Evolutionary conservation across 805 yeast species (phyloP), one percentile per base, ranked within the genome.

Genomic region (Wickerhamiella shivajii): DNA sequence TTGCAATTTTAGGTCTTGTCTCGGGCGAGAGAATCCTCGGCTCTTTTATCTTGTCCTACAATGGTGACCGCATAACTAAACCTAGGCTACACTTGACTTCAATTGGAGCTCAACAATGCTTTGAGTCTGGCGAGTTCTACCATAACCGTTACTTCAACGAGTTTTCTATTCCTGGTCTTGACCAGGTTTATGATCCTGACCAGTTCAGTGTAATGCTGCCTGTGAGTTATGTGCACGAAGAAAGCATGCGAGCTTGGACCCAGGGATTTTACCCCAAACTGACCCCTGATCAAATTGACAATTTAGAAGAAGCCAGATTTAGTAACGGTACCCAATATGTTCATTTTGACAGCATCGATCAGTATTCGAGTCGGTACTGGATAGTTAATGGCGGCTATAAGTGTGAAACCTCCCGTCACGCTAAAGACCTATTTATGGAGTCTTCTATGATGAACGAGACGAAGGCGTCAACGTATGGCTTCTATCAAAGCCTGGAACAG

Each of bases 221-320:
- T 4, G 51, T 57, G 18, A 30, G 45, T 12, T 53, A 52, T 17
- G 67, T 64, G 21, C 48, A 65, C 26, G 50, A 53, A 22, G 55
- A 55, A 47, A 57, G 66, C 14, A 66, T 61, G 38, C 36, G 53
- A 36, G 54, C 67, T 3, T 66, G 63, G 49, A 42, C 63, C 26
- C 70, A 66, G 45, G 70, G 69, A 21, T 44, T 65, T 22, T 66
- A 60, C 41, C 70, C 70, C 10, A 64, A 68, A 15, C 52, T 53
- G 18, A 45, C 50, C 30, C 46, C 46, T 28, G 41, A 40, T n/a
- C 53, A 41, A 18, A 38, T 29, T 8, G 44, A 50, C 12, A 30
- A 29, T 6, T 45, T 46, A 14, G 37, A 29, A n/a, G 52, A 48
- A 7, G 29, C 47, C 23, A 24, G 41, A 14, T 43, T 62, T 36